phyloP scores from a whole-genome alignment of 2,329 filamentous ascomycete species.

The Ceratocystis albifundus region DNA sequence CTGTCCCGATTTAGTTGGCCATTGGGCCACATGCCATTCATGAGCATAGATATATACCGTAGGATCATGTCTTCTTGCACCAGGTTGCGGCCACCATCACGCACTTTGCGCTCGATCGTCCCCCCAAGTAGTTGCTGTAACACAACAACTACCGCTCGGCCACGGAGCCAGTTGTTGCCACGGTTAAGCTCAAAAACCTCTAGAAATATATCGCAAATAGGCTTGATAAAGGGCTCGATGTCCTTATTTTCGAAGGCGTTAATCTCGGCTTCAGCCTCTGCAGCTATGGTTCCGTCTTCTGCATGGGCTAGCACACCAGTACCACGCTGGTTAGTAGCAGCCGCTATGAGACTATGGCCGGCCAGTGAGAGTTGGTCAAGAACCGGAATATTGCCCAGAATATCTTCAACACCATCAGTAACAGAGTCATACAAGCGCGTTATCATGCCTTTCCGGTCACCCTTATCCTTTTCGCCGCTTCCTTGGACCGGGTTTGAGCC shows the following conservation, averaged over 20 bases:
- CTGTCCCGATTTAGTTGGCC: conserved; percentile 43
- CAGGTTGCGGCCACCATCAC: conserved; percentile 65
- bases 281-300: conserved; percentile 40
- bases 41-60: conserved; percentile 61
- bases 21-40: conserved; percentile 71
- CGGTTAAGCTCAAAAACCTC: conserved; percentile 90
- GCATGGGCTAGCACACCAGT: conserved; percentile 41
- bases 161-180: conserved; percentile 94
- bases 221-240: conserved; percentile 90
- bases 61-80: conserved; percentile 68
- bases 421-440: conserved; percentile 93
- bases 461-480: conserved; percentile 39
- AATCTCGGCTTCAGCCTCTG: conserved; percentile 86
- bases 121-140: conserved; percentile 90
- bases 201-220: conserved; percentile 93
- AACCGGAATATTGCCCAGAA: conserved; percentile 88
- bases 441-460: conserved; percentile 72
- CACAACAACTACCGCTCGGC: conserved; percentile 88
- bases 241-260: conserved; percentile 86
- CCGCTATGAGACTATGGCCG: conserved; percentile 79
- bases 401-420: conserved; percentile 95
- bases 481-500: conserved; percentile 32
- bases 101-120: conserved; percentile 89
- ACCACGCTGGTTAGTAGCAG: conserved; percentile 54
- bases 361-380: conserved; percentile 87